phyloP scores from a whole-genome alignment of 2,329 filamentous ascomycete species.

The Albifimbria verrucaria region DNA sequence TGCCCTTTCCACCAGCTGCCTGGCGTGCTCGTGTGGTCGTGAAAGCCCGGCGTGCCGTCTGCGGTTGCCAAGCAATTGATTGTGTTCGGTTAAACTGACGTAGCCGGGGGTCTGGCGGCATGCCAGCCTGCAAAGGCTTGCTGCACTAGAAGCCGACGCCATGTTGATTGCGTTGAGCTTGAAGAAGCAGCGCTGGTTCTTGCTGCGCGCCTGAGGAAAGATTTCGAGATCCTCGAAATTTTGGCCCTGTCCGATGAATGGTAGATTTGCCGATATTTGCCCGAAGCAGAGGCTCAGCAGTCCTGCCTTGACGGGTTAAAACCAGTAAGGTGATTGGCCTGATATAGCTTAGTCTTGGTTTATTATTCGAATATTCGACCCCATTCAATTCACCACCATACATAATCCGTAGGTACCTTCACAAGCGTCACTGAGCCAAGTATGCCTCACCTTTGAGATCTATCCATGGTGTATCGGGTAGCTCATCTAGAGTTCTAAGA shows the following conservation, averaged over 20 bases:
- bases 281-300: too few species aligned
- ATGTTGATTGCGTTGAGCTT: slow-evolving; percentile 24
- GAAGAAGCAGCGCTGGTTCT: slow-evolving; percentile 19
- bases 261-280: slow-evolving; percentile 19
- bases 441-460: too few species aligned
- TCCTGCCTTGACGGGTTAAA: too few species aligned
- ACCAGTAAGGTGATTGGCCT: too few species aligned
- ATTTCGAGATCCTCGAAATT: slow-evolving; percentile 25
- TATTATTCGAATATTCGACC: too few species aligned
- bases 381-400: too few species aligned
- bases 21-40: slow-evolving; percentile 26
- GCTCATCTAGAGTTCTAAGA: too few species aligned
- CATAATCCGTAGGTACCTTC: too few species aligned
- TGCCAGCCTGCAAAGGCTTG: slow-evolving; percentile 31
- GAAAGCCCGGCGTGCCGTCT: slow-evolving; percentile 22
- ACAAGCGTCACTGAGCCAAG: too few species aligned
- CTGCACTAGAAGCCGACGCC: slow-evolving; percentile 35
- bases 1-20: slow-evolving; percentile 16
- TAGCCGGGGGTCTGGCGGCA: slow-evolving; percentile 27
- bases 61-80: slow-evolving; percentile 18
- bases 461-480: too few species aligned
- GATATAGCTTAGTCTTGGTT: too few species aligned
- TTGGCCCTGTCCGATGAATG: slow-evolving; percentile 15
- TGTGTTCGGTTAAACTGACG: slow-evolving; percentile 18
- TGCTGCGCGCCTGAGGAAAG: slow-evolving; percentile 12